Percentiles rank a stretch among this genome's conserved stretches.
phyloP scores from a whole-genome alignment of 192 early-diverging fungal species.

The Hyaloraphidium curvatum region DNA sequence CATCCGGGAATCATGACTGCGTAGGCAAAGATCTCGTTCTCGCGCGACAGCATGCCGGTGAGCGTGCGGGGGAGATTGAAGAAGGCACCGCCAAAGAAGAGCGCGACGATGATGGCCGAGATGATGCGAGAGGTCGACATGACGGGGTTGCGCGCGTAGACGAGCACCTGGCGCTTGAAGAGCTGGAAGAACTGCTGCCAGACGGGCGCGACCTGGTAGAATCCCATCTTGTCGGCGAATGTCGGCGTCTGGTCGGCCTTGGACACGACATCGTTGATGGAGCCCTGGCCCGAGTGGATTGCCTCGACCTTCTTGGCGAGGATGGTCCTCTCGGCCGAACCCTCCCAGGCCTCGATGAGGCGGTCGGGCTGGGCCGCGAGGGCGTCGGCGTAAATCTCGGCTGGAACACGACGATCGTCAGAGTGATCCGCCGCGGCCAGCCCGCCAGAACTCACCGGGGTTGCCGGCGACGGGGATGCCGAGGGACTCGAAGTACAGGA shows the following conservation, averaged over 20 bases:
- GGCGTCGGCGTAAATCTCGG: constrained; percentile 6
- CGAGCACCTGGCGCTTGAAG: not conserved
- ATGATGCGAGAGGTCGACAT: constrained; percentile 6
- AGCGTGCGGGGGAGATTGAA: not conserved
- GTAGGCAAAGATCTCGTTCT: not conserved
- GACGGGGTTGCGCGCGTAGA: constrained; percentile 7
- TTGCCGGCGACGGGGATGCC: constrained; percentile 2
- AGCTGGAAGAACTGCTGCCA: not conserved
- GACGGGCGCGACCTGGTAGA: constrained; percentile 5
- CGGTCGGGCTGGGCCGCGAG: constrained; percentile 1
- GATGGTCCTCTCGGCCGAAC: not conserved
- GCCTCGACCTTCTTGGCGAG: not conserved
- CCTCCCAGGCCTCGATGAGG: constrained; percentile 5
- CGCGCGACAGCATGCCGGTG: too few species aligned
- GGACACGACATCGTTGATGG: constrained; percentile 2
- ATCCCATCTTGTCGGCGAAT: not conserved
- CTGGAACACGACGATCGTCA: too few species aligned
- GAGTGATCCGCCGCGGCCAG: too few species aligned
- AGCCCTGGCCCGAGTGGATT: constrained; percentile 7
- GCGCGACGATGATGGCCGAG: constrained; percentile 2
- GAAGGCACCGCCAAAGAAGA: constrained; percentile 9
- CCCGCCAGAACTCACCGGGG: too few species aligned
- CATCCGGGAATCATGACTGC: not conserved
- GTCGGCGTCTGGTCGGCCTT: not conserved
- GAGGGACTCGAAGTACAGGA: not conserved